Conservation (phyloP, 1,284 basidiomycete species). For the Coniophora puteana region DNA sequence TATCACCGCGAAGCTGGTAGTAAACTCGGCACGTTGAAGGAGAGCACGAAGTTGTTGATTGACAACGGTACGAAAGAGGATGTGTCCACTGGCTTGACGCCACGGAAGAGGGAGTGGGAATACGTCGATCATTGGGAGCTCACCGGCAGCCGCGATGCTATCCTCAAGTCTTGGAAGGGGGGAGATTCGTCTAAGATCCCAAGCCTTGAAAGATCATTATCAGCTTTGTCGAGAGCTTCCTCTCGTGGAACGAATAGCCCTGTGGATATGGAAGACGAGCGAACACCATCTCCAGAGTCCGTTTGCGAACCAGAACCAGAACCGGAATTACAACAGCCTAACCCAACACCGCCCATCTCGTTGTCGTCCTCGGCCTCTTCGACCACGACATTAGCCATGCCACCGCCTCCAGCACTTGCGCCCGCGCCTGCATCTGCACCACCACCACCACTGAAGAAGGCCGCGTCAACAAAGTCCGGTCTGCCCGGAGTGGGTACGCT, state of each 20-base stretch:
- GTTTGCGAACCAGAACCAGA: not conserved
- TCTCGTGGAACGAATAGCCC: not conserved
- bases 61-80: slow-evolving; percentile 62
- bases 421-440: slow-evolving; percentile 14
- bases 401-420: slow-evolving; percentile 10
- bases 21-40: slow-evolving; percentile 45
- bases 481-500: slow-evolving; percentile 22
- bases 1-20: slow-evolving; percentile 37
- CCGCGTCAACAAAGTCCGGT: slow-evolving; percentile 16
- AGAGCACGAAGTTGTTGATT: slow-evolving; percentile 47
- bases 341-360: slow-evolving; percentile 22
- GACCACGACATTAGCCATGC: slow-evolving; percentile 21
- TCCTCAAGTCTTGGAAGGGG: slow-evolving; percentile 50
- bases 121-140: slow-evolving; percentile 68
- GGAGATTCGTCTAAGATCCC: slow-evolving; percentile 25
- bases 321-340: slow-evolving; percentile 7
- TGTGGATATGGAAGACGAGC: slow-evolving; percentile 12
- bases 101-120: slow-evolving; percentile 66
- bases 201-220: slow-evolving; percentile 8
- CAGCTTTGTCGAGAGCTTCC: not conserved
- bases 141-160: slow-evolving; percentile 54
- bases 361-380: slow-evolving; percentile 38
- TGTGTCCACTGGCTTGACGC: slow-evolving; percentile 62
- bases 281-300: not conserved
- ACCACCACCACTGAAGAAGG: slow-evolving; percentile 24